Percentiles rank a stretch among this genome's conserved stretches.
Evolutionary conservation across 495 filamentous ascomycete genomes (phyloP).

Genomic region (Penicillium steckii): DNA sequence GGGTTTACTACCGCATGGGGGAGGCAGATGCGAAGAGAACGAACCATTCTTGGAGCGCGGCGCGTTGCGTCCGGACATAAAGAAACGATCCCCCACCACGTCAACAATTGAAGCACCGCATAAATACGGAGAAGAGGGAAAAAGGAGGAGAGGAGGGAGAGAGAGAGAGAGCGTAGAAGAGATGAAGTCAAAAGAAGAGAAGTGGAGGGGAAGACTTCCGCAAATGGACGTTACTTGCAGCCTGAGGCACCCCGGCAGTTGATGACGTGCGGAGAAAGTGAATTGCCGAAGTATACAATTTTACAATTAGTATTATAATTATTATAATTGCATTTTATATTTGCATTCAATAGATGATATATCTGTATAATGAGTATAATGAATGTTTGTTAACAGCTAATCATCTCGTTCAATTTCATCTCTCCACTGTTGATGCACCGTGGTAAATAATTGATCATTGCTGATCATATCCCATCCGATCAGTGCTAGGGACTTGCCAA

Average conservation of each 20-base stretch:
- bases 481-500: conserved; percentile 55
- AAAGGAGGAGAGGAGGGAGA: conserved; percentile 11
- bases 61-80: conserved; percentile 45
- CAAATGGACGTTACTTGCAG: not conserved
- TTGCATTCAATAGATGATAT: too few relatives aligned
- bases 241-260: conserved; percentile 1
- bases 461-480: conserved; percentile 54
- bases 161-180: conserved; percentile 2
- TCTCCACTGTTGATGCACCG: conserved; percentile 27
- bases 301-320: not conserved
- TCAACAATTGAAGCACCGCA: too few relatives aligned
- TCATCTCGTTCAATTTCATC: conserved; percentile 20
- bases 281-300: not conserved
- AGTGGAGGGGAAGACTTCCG: not conserved
- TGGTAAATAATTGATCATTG: conserved; percentile 41
- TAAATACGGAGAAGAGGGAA: not conserved
- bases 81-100: conserved; percentile 25
- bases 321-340: not conserved
- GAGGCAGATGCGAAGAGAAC: conserved; percentile 5
- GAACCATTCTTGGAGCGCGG: conserved; percentile 47
- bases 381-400: not conserved
- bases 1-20: not conserved
- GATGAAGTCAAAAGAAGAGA: conserved; percentile 7
- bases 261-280: not conserved
- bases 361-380: too few relatives aligned